Evolutionary conservation across 129 eudicot genomes (phyloP).

Genomic region (Artemisia tridentata): DNA sequence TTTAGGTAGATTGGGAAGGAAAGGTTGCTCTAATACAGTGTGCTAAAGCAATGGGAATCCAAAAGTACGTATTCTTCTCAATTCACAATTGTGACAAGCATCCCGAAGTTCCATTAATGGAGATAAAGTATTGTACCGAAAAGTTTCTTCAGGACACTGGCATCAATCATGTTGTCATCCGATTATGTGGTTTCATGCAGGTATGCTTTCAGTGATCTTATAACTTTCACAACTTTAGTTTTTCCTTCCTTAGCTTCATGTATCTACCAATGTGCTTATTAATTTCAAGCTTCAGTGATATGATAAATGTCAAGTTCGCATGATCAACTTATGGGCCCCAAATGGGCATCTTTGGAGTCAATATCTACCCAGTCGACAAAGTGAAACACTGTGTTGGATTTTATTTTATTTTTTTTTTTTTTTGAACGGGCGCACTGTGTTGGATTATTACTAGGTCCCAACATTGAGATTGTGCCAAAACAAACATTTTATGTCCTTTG

Average conservation of each 20-base stretch:
- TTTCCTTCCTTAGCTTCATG: background rate
- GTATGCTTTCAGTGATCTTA: constrained; percentile 23
- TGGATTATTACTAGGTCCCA: background rate
- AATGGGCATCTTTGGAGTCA: too few relatives aligned
- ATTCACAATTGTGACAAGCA: constrained; percentile 99
- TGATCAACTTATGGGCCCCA: too few relatives aligned
- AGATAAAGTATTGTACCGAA: constrained; percentile 97
- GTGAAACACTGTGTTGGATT: too few relatives aligned
- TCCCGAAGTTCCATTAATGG: constrained; percentile 98
- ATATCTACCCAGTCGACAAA: too few relatives aligned
- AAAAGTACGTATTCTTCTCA: constrained; percentile 81
- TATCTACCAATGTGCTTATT: background rate
- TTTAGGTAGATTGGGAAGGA: constrained; percentile 99
- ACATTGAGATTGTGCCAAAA: background rate
- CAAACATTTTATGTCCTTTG: background rate
- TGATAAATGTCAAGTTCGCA: too few relatives aligned
- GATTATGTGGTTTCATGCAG: constrained; percentile 99
- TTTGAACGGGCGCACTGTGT: too few relatives aligned
- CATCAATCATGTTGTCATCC: constrained; percentile 67
- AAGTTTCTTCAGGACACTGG: constrained; percentile 85
- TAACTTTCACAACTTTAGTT: background rate
- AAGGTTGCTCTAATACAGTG: constrained; percentile 99
- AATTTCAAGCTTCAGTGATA: background rate
- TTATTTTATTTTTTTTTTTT: too few relatives aligned
- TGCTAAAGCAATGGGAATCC: constrained; percentile 99